A percentile compares a stretch with the other conserved stretches of the same genome.
phyloP scores from a whole-genome alignment of 768 basidiomycete species.

The Phlebiopsis flavidoalba region DNA sequence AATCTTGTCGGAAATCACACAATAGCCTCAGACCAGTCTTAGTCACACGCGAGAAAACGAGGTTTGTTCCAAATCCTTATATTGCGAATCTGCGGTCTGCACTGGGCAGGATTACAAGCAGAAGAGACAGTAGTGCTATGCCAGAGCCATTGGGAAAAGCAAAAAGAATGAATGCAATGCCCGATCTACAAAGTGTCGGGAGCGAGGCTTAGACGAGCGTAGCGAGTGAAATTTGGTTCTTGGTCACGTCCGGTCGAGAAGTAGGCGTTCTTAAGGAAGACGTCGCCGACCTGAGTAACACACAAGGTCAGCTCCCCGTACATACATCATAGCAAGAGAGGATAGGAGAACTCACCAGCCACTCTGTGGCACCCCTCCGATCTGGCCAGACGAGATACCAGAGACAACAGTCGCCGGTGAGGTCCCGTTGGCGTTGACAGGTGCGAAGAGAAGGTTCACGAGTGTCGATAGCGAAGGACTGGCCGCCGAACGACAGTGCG shows the following conservation, averaged over 20 bases:
- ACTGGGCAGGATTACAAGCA: conserved; percentile 1
- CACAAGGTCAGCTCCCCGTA: background rate
- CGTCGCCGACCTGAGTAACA: conserved; percentile 51
- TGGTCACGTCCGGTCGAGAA: conserved; percentile 57
- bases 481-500: conserved; percentile 54
- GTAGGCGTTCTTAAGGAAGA: conserved; percentile 75
- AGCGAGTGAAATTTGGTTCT: conserved; percentile 58
- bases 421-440: conserved; percentile 45
- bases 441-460: conserved; percentile 58
- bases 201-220: conserved; percentile 33
- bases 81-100: conserved; percentile 1
- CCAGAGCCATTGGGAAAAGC: background rate
- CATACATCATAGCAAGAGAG: background rate
- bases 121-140: background rate
- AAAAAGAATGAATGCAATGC: background rate
- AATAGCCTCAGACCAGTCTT: background rate
- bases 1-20: background rate
- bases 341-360: conserved; percentile 51
- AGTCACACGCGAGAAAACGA: background rate
- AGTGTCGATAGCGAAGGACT: conserved; percentile 57
- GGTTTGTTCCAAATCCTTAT: conserved; percentile 5
- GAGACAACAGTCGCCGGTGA: conserved; percentile 62
- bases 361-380: conserved; percentile 56
- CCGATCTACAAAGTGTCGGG: background rate
- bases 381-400: conserved; percentile 59